Evolutionary conservation across 2,329 filamentous ascomycete species (phyloP), one percentile per base, ranked within the genome.

Genomic region (Lojkania enalia): DNA sequence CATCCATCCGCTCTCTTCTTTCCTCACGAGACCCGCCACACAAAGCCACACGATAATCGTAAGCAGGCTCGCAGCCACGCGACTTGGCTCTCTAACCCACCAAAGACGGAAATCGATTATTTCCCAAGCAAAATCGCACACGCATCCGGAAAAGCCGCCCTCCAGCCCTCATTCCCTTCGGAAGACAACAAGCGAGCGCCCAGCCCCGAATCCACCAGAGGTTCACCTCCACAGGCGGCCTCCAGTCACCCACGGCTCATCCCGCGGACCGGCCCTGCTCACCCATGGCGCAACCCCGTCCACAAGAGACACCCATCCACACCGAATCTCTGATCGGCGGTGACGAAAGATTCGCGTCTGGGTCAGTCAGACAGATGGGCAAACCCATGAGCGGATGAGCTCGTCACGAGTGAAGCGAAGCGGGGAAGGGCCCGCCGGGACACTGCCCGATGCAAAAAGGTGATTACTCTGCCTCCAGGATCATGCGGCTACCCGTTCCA

Each of bases 401-500:
- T 32, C 19, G 4, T 14, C 18, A 3, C 19, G 18, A 7, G 27
- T 15, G 3, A 13, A 18, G 27, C 3, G 30, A 27, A 13, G 19
- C 25, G 21, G 29, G 11, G n/a, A 27, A 13, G 5, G 16, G 39
- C 19, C 13, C 30, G 21, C 15, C 39, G 19, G 29, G 30, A 33
- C 31, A 12, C 21, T 25, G 30, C 5, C 7, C 16, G 30, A 33
- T 16, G n/a, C n/a, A n/a, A n/a, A n/a, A n/a, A n/a, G n/a, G n/a
- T n/a, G n/a, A n/a, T n/a, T n/a, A n/a, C n/a, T n/a, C n/a, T n/a
- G n/a, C n/a, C 14, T 11, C 33, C 20, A 30, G 41, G 33, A 44
- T 44, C 31, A 44, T 44, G 41, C 41, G 33, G 41, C 41, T 44
- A 44, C 41, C 41, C 33, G 41, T n/a, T n/a, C n/a, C n/a, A n/a